A percentile compares a stretch with the other conserved stretches of the same genome.
Conservation (phyloP, 129 eudicot genomes). For the Pulicaria dysenterica region DNA sequence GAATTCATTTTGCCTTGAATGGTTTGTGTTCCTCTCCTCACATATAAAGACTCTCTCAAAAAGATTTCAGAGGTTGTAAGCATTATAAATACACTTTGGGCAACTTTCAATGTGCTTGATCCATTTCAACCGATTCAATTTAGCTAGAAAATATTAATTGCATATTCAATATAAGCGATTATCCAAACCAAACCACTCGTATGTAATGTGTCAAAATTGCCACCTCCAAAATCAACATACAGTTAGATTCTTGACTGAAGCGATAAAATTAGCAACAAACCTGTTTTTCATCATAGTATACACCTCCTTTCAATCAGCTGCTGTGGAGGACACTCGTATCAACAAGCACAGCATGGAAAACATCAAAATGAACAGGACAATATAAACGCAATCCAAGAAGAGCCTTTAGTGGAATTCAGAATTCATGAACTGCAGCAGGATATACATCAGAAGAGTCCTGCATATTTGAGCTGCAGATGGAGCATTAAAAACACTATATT, state of each 20-base stretch:
- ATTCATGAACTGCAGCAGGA: constrained; percentile 95
- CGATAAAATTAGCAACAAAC: constrained; percentile 53
- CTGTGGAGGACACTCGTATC: constrained; percentile 67
- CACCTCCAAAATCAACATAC: not conserved
- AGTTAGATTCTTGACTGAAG: constrained; percentile 4
- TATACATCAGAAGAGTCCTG: constrained; percentile 64
- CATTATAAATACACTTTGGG: not conserved
- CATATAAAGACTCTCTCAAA: constrained; percentile 5
- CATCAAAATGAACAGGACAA: constrained; percentile 97
- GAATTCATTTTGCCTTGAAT: no score
- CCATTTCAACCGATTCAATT: not conserved
- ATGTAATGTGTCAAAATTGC: not conserved
- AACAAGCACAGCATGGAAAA: constrained; percentile 90
- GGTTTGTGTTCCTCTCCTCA: not conserved
- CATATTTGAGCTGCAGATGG: constrained; percentile 71
- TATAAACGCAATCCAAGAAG: constrained; percentile 94
- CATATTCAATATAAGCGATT: not conserved
- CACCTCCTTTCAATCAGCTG: constrained; percentile 71
- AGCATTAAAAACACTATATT: constrained; percentile 43
- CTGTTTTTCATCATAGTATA: constrained; percentile 63
- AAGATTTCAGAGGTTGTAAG: not conserved
- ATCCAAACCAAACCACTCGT: not conserved
- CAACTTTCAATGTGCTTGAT: not conserved
- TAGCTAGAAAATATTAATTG: not conserved
- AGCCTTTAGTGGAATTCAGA: constrained; percentile 89